phyloP scores from a whole-genome alignment of 176 grass and related monocot species.

The Oryza nivara region DNA sequence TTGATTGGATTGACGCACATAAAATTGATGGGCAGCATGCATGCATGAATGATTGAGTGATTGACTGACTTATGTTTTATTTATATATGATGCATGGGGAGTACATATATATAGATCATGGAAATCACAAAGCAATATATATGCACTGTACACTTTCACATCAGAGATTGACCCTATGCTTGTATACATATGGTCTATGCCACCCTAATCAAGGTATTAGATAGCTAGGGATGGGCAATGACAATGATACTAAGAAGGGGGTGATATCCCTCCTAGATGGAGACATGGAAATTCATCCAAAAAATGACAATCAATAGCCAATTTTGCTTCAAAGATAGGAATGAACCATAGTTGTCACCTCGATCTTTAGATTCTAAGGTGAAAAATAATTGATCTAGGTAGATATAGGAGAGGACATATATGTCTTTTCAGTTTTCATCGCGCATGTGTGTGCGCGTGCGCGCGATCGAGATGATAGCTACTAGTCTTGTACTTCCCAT shows the following conservation, averaged over 20 bases:
- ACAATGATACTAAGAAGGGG: conserved; percentile 41
- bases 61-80: background rate
- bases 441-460: background rate
- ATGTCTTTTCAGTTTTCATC: background rate
- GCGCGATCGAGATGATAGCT: conserved; percentile 27
- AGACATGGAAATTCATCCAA: conserved; percentile 37
- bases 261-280: conserved; percentile 26
- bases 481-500: conserved; percentile 23
- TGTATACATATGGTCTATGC: conserved; percentile 11
- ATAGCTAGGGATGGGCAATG: conserved; percentile 56
- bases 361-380: conserved; percentile 5
- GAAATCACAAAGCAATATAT: background rate
- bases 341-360: conserved; percentile 16
- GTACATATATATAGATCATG: background rate
- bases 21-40: background rate
- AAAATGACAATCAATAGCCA: conserved; percentile 33
- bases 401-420: background rate
- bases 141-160: background rate
- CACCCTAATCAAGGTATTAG: conserved; percentile 21
- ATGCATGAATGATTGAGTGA: background rate
- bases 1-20: background rate
- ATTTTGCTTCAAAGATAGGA: conserved; percentile 21
- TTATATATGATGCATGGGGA: background rate
- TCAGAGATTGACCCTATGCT: background rate
- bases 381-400: background rate